phyloP scores from a whole-genome alignment of 1,284 basidiomycete genomes.

The Cystobasidium slooffiae region DNA sequence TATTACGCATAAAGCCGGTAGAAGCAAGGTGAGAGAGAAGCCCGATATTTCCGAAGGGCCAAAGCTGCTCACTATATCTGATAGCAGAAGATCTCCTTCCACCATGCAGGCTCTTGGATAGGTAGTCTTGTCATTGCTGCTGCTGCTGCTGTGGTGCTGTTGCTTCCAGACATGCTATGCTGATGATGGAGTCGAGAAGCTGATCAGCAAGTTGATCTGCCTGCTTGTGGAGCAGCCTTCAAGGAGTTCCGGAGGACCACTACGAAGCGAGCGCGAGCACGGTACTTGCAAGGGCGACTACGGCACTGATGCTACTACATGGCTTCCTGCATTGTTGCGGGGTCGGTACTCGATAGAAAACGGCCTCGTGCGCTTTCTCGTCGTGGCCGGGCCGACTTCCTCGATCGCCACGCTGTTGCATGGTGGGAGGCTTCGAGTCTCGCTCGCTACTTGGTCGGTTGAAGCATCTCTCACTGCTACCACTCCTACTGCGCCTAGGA shows the following conservation, averaged over 20 bases:
- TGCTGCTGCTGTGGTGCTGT: not conserved
- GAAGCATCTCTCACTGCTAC: not conserved
- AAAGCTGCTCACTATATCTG: slow-evolving; percentile 56
- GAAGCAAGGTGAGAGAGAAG: not conserved
- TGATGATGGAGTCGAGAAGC: too few species aligned
- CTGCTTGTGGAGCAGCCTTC: too few species aligned
- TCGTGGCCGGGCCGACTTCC: not conserved
- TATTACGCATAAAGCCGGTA: not conserved
- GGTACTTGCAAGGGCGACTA: too few species aligned
- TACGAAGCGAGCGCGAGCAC: too few species aligned
- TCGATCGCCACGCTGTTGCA: not conserved
- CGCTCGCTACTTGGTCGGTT: not conserved
- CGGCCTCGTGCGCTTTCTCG: not conserved
- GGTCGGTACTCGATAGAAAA: not conserved
- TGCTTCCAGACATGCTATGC: too few species aligned
- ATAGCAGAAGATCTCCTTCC: slow-evolving; percentile 70
- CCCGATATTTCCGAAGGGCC: not conserved
- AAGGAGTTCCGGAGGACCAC: too few species aligned
- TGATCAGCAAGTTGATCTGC: too few species aligned
- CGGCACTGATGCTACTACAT: too few species aligned
- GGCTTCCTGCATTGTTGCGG: too few species aligned
- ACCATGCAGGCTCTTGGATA: slow-evolving; percentile 60
- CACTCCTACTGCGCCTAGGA: not conserved
- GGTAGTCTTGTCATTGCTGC: not conserved
- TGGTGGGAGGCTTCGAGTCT: not conserved